Percentiles rank a stretch among this genome's conserved stretches.
phyloP scores from a whole-genome alignment of 768 basidiomycete species.

The Lactarius vividus region DNA sequence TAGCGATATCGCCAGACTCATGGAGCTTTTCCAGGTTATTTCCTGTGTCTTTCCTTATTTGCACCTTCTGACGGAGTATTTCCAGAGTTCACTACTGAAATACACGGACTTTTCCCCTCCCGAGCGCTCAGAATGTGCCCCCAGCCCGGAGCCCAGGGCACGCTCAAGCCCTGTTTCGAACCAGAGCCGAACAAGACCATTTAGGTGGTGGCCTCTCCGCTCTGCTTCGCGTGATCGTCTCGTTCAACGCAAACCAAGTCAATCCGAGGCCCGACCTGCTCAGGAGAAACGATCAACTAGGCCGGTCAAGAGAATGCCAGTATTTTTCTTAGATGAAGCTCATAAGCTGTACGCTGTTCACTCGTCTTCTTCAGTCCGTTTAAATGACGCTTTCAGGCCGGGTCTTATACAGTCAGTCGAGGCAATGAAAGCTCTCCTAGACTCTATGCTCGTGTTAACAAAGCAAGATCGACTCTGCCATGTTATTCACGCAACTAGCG shows the following conservation, averaged over 20 bases:
- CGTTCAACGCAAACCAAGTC: slow-evolving; percentile 9
- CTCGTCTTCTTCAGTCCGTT: neutral
- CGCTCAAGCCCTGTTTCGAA: slow-evolving; percentile 7
- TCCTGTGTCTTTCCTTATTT: neutral
- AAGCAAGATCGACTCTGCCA: slow-evolving; percentile 86
- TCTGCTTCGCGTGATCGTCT: slow-evolving; percentile 19
- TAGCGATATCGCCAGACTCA: slow-evolving; percentile 75
- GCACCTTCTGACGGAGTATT: slow-evolving; percentile 19
- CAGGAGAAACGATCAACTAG: slow-evolving; percentile 37
- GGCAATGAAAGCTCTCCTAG: slow-evolving; percentile 80
- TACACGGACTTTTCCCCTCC: slow-evolving; percentile 34
- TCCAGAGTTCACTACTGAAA: slow-evolving; percentile 32
- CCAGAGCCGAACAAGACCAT: slow-evolving; percentile 18
- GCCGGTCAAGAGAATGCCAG: slow-evolving; percentile 66
- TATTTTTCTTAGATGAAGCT: slow-evolving; percentile 83
- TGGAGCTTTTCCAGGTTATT: slow-evolving; percentile 80
- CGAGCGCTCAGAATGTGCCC: slow-evolving; percentile 5
- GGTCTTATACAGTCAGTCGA: slow-evolving; percentile 73
- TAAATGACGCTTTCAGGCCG: slow-evolving; percentile 43
- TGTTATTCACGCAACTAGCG: slow-evolving; percentile 78
- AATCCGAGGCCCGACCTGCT: slow-evolving; percentile 30
- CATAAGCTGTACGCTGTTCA: slow-evolving; percentile 64
- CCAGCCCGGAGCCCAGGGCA: slow-evolving; percentile 6
- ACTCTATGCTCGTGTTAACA: slow-evolving; percentile 82
- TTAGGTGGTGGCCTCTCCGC: slow-evolving; percentile 21